A percentile compares a stretch with the other conserved stretches of the same genome.
Conservation (phyloP, 1,284 basidiomycete species). For the Mycena sp. region DNA sequence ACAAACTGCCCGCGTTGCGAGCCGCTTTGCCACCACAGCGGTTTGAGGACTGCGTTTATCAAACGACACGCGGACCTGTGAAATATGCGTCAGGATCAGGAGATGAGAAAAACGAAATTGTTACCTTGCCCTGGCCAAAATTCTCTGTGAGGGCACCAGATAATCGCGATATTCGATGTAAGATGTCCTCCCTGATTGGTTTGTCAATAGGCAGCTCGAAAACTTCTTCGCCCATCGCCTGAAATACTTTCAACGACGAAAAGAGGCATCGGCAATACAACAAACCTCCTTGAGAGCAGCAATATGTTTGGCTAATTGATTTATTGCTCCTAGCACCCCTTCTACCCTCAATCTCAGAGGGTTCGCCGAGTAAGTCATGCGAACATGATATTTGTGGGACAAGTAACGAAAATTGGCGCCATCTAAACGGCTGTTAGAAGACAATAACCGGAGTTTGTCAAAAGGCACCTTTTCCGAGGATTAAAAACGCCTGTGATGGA, state of each 20-base stretch:
- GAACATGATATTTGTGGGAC: conserved; percentile 67
- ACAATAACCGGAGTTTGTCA: background rate
- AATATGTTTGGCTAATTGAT: conserved; percentile 55
- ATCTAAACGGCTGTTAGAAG: conserved; percentile 51
- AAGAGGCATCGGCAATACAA: background rate
- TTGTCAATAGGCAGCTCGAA: conserved; percentile 57
- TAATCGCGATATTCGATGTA: conserved; percentile 73
- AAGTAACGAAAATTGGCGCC: conserved; percentile 68
- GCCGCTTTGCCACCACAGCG: conserved; percentile 55
- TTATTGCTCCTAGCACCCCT: conserved; percentile 61
- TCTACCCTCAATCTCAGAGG: conserved; percentile 68
- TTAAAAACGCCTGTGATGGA: conserved; percentile 70
- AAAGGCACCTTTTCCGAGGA: conserved; percentile 73
- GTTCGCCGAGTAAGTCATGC: conserved; percentile 62
- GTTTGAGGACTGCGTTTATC: conserved; percentile 47
- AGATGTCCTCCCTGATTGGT: conserved; percentile 52
- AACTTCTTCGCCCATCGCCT: conserved; percentile 62
- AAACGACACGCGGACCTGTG: conserved; percentile 66
- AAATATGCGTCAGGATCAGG: conserved; percentile 10
- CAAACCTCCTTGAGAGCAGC: conserved; percentile 58
- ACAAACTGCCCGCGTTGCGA: conserved; percentile 59
- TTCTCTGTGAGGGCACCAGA: conserved; percentile 70
- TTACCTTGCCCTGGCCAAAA: conserved; percentile 57
- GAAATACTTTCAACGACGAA: conserved; percentile 11
- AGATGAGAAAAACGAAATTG: too few species aligned